Evolutionary conservation across 768 basidiomycete genomes (phyloP).

Genomic region (Pisolithus marmoratus): DNA sequence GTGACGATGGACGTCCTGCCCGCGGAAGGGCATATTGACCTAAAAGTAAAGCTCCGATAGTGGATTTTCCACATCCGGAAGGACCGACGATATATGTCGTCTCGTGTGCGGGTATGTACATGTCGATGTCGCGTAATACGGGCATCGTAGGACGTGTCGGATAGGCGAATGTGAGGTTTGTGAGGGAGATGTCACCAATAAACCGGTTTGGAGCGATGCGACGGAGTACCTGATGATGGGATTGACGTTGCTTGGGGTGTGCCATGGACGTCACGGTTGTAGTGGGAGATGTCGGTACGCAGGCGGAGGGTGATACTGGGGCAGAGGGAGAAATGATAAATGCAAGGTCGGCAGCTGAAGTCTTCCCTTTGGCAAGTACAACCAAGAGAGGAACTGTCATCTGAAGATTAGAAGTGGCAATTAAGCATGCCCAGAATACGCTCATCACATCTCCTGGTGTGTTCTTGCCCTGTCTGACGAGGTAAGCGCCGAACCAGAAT

Average conservation of each 20-base stretch:
- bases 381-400: conserved; percentile 82
- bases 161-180: conserved; percentile 62
- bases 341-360: conserved; percentile 23
- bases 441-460: conserved; percentile 80
- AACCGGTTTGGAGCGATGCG: conserved; percentile 64
- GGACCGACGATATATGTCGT: conserved; percentile 78
- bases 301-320: conserved; percentile 29
- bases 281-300: conserved; percentile 10
- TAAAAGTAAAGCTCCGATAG: conserved; percentile 57
- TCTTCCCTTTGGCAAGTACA: conserved; percentile 60
- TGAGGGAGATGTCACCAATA: conserved; percentile 63
- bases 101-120: conserved; percentile 68
- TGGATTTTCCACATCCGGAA: conserved; percentile 76
- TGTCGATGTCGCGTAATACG: conserved; percentile 51
- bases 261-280: not conserved
- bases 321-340: conserved; percentile 16
- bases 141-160: conserved; percentile 61
- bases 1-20: conserved; percentile 3
- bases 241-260: conserved; percentile 7
- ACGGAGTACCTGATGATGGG: conserved; percentile 33
- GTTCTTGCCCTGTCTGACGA: conserved; percentile 74
- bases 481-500: conserved; percentile 91
- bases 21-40: conserved; percentile 61
- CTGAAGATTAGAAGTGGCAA: conserved; percentile 84
- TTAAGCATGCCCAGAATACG: conserved; percentile 97